Conservation (phyloP, 2,329 filamentous ascomycete species). For the Verticillium nubilum region DNA sequence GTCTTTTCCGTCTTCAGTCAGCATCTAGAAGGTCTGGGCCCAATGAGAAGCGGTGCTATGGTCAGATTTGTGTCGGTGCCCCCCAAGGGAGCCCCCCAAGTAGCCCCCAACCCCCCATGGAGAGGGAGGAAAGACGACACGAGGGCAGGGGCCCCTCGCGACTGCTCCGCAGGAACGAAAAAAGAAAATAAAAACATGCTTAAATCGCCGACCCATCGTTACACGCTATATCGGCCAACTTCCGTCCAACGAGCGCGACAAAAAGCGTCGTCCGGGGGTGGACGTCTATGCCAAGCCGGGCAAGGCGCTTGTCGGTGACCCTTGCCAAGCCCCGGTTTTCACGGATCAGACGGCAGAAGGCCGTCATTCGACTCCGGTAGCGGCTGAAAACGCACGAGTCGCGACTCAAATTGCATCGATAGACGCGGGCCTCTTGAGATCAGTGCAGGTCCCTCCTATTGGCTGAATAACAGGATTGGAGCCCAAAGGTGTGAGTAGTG, state of each 20-base stretch:
- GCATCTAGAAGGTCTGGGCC: neutral
- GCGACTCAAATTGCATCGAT: neutral
- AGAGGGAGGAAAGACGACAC: neutral
- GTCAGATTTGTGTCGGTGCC: neutral
- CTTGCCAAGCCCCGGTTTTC: slow-evolving; percentile 1
- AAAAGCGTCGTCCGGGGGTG: neutral
- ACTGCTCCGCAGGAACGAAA: neutral
- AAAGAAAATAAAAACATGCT: slow-evolving; percentile 1
- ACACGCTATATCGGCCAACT: neutral
- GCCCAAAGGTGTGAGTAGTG: neutral
- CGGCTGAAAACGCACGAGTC: neutral
- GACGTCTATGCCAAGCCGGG: slow-evolving; percentile 1
- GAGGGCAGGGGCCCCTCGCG: neutral
- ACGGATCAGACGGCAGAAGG: neutral
- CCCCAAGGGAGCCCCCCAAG: neutral
- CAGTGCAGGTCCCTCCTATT: neutral
- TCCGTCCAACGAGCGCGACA: neutral
- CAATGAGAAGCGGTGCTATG: neutral
- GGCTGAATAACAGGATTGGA: neutral
- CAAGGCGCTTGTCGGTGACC: neutral
- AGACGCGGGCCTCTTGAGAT: neutral
- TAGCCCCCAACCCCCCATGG: neutral
- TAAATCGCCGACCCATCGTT: neutral
- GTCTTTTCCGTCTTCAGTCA: neutral
- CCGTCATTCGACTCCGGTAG: neutral